These are phyloP conservation scores for Trichoderma guizhouense DNA, from an alignment of 2,329 filamentous ascomycete species.

Conservation along the genomic window DNA sequence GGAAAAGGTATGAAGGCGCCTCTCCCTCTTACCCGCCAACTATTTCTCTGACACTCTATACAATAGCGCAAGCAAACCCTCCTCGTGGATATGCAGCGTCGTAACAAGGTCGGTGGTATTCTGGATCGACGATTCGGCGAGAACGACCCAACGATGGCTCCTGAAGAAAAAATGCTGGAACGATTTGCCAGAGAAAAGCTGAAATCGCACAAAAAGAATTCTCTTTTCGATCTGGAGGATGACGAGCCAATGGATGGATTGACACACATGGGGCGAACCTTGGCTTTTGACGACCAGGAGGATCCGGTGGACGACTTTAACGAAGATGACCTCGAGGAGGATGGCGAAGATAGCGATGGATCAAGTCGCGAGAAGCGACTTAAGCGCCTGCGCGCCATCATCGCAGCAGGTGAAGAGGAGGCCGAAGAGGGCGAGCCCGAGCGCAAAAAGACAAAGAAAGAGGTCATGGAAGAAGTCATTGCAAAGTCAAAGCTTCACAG, in stretches of 20 bases:
- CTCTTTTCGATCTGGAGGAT: constrained; percentile 85
- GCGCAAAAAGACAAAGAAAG: constrained; percentile 89
- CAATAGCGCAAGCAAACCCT: constrained; percentile 72
- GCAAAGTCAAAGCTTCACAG: constrained; percentile 96
- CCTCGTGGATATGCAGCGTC: constrained; percentile 81
- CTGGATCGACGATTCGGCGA: constrained; percentile 93
- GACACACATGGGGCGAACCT: constrained; percentile 77
- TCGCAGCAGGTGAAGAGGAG: constrained; percentile 44
- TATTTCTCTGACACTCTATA: constrained; percentile 18
- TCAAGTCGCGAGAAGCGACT: constrained; percentile 53
- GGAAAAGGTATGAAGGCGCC: constrained; percentile 60
- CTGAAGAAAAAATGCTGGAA: constrained; percentile 88
- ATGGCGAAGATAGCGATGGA: constrained; percentile 56
- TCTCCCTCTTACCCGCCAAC: background rate
- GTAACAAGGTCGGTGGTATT: constrained; percentile 89
- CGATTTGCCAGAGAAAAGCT: constrained; percentile 88
- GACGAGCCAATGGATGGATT: constrained; percentile 61
- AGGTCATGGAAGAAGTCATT: constrained; percentile 97
- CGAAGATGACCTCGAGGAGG: constrained; percentile 65
- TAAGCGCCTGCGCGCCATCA: constrained; percentile 53
- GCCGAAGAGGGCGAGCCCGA: constrained; percentile 62
- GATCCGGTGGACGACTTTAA: constrained; percentile 69
- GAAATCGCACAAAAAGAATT: constrained; percentile 69
- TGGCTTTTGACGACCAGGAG: constrained; percentile 57
- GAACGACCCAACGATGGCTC: constrained; percentile 88